Base-by-base conservation (phyloP, 495 filamentous ascomycete genomes). In the Daldinia concentrica region DNA sequence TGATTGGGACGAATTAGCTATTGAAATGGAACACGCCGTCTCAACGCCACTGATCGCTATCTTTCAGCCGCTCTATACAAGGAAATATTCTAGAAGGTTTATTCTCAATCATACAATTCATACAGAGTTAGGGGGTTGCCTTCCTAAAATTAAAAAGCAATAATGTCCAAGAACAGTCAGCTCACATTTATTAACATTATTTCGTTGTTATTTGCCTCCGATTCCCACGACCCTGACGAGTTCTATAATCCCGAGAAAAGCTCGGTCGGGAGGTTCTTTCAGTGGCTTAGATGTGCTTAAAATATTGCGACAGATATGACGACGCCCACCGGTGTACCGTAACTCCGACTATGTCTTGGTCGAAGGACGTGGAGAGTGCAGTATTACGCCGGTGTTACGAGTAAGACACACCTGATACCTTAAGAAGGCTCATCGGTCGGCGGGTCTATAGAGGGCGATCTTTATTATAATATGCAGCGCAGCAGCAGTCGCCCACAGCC, bases 11-110 rank as follows among this genome's bases (percentile, higher is more conserved):
- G n/a, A 52, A 68, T 62, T 29, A 12, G 17, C 58, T 32, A 9
- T 36, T 12, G 9, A n/a, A n/a, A n/a, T n/a, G n/a, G n/a, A n/a
- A n/a, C n/a, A 58, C 4, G 22, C 41, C 37, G 60, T 64, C 52
- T 51, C 39, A 14, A 58, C 63, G 12, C 63, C 55, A 27, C 74
- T 45, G 56, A 27, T 54, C 24, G 27, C 45, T 54, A 58, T 63
- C 29, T 71, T 68, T 72, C 64, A 64, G 64, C 63, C 63, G 30
- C 55, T 37, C 3, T 17, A 34, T 37, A 26, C 43, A 19, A 27
- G 34, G 69, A 64, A 68, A 7, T 48, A 59, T 72, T 68, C 64
- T 52, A 64, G 64, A 68, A 72, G 27, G 11, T 37, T 32, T 26
- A 30, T 27, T 1, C 4, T 4, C 51, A 26, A 32, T 15, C 3